Percentiles rank a stretch among this genome's conserved stretches.
Conservation (phyloP, 352 stramenopile species). For the Phytophthora boehmeriae region DNA sequence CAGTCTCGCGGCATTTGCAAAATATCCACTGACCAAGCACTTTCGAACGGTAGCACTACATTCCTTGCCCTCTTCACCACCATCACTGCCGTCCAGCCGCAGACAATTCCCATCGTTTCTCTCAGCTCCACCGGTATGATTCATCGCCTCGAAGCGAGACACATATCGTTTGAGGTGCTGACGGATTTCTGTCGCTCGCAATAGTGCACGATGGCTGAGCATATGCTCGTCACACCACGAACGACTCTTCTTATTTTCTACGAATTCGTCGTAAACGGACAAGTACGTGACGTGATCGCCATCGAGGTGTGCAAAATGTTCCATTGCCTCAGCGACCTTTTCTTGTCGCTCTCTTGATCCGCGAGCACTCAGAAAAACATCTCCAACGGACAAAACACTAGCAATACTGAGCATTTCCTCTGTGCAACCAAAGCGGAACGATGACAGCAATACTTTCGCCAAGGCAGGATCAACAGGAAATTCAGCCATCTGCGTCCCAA, state of each 20-base stretch:
- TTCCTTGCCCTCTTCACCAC: constrained; percentile 29
- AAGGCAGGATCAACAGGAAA: constrained; percentile 96
- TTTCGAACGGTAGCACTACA: constrained; percentile 51
- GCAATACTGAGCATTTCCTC: constrained; percentile 96
- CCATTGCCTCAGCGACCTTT: constrained; percentile 72
- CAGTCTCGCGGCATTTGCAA: constrained; percentile 97
- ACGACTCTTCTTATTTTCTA: constrained; percentile 62
- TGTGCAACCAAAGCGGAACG: constrained; percentile 81
- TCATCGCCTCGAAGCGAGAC: constrained; percentile 48
- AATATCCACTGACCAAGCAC: constrained; percentile 82
- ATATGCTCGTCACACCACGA: constrained; percentile 82
- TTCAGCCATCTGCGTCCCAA: constrained; percentile 96
- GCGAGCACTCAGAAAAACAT: constrained; percentile 69
- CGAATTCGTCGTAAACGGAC: constrained; percentile 73
- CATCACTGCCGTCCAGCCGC: constrained; percentile 1
- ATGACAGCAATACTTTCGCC: constrained; percentile 73
- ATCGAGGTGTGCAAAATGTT: constrained; percentile 65
- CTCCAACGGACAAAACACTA: constrained; percentile 94
- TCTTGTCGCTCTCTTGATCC: constrained; percentile 71
- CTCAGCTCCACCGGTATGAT: background rate
- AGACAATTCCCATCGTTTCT: constrained; percentile 22
- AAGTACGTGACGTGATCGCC: constrained; percentile 79
- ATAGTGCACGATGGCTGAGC: constrained; percentile 60
- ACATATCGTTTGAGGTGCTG: constrained; percentile 73
- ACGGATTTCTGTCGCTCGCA: constrained; percentile 69